Evolutionary conservation across 208 protist species (phyloP), one percentile per base, ranked within the genome.

Genomic region (Crithidia acanthocephali): DNA sequence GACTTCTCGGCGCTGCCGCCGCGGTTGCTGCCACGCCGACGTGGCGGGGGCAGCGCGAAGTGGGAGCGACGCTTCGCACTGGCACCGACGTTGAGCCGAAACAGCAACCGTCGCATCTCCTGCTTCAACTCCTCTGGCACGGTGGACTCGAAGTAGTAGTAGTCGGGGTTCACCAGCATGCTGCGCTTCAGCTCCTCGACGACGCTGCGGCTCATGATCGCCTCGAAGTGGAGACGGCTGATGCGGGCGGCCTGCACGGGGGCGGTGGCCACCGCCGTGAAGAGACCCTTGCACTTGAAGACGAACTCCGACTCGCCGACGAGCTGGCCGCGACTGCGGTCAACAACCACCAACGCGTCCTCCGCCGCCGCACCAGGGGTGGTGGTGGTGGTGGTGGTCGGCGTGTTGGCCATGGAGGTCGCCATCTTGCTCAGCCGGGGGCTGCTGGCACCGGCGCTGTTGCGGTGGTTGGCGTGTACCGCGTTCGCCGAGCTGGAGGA

Each of bases 141-240:
- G 18, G 76, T 70, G 20, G 30, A 50, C 50, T 87, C 67, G 23
- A 87, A 83, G 74, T 80, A 88, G 61, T 65, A 61, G 83, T 93
- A 93, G 52, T 57, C 68, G 25, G 74, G 69, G 70, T 76, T 66
- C n/a, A 76, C 15, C 33, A 79, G 60, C 47, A 93, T 75, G 73
- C 53, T 75, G 51, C 72, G 76, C 71, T 90, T 89, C 63, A 90
- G 61, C 13, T 71, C 68, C 51, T 93, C 79, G 13, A 89, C 51
- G 9, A 74, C 63, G 37, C 48, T 13, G 30, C 73, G 68, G 10
- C 30, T 70, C 55, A 86, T 86, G 68, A 90, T 85, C 2, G 77
- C 79, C 63, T 93, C 83, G 45, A 93, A 83, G 45, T 93, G 80
- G 40, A 91, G 74, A 15, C 85, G 82, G 55, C 74, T 87, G 66